Evolutionary conservation across 2,329 filamentous ascomycete genomes (phyloP), one percentile per base, ranked within the genome.

Genomic region (Raffaelea ambrosiae): DNA sequence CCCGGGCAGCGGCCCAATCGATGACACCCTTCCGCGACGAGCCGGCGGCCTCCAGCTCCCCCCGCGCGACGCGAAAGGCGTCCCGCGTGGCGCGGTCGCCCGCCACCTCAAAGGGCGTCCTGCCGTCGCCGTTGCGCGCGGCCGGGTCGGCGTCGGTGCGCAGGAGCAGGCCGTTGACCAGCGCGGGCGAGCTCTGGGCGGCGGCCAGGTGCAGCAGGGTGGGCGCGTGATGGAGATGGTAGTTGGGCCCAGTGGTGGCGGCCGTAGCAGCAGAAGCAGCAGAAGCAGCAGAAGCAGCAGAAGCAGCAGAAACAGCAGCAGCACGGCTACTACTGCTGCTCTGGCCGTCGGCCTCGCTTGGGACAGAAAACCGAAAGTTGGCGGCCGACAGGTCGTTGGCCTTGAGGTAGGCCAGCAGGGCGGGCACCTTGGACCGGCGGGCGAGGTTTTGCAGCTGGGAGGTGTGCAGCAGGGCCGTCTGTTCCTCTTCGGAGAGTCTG

Each of bases 171-270:
- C 88, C 87, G 0, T 76, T 65, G 2, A 96, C 78, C n/a, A 96
- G 72, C 0, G 86, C 80, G 0, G 87, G 75, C 0, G 85, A 81
- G 63, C 93, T 93, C 22, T 87, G 81, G 7, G 86, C 81, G 1
- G 93, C 85, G 1, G 91, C 88, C 3, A 97, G 73, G 63, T 97
- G 93, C 5, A 98, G 76, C 0, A 86, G 79, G 0, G 88, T 93
- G 0, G 90, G 78, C 0, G 89, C 84, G 59, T 95, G 88, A 61
- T 89, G 76, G 52, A 82, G 73, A n/a, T n/a, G n/a, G n/a, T n/a
- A n/a, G n/a, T n/a, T n/a, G n/a, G n/a, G n/a, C n/a, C n/a, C n/a
- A n/a, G n/a, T n/a, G n/a, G n/a, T n/a, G n/a, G n/a, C n/a, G n/a
- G n/a, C n/a, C n/a, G n/a, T n/a, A n/a, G n/a, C n/a, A n/a, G n/a